These are phyloP conservation scores for Fusarium sublunatum DNA, from an alignment of 2,329 filamentous ascomycete species.

Conservation along the genomic window DNA sequence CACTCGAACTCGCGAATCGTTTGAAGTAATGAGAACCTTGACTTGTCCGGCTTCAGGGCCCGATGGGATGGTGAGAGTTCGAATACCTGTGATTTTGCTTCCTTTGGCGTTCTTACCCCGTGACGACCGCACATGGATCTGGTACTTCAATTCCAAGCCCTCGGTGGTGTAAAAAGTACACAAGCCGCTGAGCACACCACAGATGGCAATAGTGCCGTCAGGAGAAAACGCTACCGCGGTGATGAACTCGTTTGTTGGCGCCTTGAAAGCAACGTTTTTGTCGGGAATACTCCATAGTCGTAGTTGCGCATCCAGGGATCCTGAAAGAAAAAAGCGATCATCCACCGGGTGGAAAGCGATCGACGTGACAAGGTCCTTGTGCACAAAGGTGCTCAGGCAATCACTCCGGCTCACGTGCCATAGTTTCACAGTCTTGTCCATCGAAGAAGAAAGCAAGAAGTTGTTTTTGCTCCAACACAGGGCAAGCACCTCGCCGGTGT, in stretches of 20 bases:
- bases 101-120: conserved; percentile 94
- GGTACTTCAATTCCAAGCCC: conserved; percentile 82
- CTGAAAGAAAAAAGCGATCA: conserved; percentile 95
- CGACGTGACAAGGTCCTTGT: conserved; percentile 93
- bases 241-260: conserved; percentile 83
- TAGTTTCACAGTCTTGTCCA: conserved; percentile 96
- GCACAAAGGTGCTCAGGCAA: conserved; percentile 92
- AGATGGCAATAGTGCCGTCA: conserved; percentile 89
- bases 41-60: conserved; percentile 68
- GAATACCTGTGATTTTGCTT: conserved; percentile 96
- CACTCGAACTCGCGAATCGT: conserved; percentile 90
- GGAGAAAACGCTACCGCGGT: conserved; percentile 95
- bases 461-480: conserved; percentile 99
- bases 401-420: conserved; percentile 91
- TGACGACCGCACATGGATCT: conserved; percentile 93
- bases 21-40: conserved; percentile 91
- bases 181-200: conserved; percentile 84
- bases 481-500: conserved; percentile 87
- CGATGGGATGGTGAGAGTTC: conserved; percentile 71
- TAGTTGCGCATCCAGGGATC: conserved; percentile 88
- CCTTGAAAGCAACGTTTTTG: conserved; percentile 88
- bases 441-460: conserved; percentile 92
- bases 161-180: conserved; percentile 95
- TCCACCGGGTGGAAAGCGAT: conserved; percentile 95
- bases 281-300: conserved; percentile 97